Base-by-base conservation (phyloP, 257 asterid genomes). In the Coffea eugenioides region DNA sequence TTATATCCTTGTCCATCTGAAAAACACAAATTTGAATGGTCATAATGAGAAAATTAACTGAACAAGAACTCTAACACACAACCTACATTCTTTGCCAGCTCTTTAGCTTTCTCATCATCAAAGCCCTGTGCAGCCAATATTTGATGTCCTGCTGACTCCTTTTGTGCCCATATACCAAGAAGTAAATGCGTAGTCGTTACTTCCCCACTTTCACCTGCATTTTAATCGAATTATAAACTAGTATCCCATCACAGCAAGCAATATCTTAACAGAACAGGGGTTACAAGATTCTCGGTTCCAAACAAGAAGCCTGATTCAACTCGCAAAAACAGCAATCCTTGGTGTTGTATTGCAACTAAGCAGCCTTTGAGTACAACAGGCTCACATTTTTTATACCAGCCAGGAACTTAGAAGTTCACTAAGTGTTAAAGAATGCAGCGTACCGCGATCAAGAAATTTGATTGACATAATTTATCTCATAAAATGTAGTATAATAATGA, bases 151-250 rank as follows among this genome's bases (percentile, higher is more conserved):
- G 97, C 98, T 45, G 92, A 84, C 83, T 88, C 97, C 82, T 91
- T 88, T 69, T 90, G 88, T 14, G 97, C 77, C 99, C 98, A 95
- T 65, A 95, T 80, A 7, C 99, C 99, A 74, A 93, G 99, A 75
- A 84, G 86, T 78, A 95, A 43, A 88, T 92, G 89, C 16, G 94
- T 5, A n/a, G 81, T 31, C 3, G 98, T 95, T 81, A 95, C 80
- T 85, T 95, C 99, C 67, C 98, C 99, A 66, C 84, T 85, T 80
- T 89, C 97, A 78, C 97, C 99, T 95, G 92, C 79, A 79, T 21
- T 79, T 77, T 66, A 48, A 34, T 8, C 18, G 23, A 34, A 34
- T 21, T 46, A n/a, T 12, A 79, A 39, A 74, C 13, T 52, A 46
- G 41, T 46, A 43, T 18, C 71, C 56, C 43, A 41, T 16, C 20